Evolutionary conservation across 2,329 filamentous ascomycete genomes (phyloP), one percentile per base, ranked within the genome.

Genomic region (Albophoma yamanashiensis): DNA sequence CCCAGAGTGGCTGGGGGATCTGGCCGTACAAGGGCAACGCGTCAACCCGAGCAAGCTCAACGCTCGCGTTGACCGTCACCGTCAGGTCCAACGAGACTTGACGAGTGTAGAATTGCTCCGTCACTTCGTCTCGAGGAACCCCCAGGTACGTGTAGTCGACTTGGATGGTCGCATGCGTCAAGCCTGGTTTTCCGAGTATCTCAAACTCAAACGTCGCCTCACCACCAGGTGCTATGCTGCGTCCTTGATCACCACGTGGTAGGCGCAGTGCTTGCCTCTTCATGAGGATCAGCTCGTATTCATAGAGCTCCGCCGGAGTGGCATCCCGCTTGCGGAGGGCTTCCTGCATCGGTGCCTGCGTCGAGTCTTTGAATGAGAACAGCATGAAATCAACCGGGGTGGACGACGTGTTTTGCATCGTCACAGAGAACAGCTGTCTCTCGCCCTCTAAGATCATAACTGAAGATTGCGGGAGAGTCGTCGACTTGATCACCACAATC

Each of bases 371-470:
- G 70, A 96, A 96, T 0, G 91, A 92, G 62, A 97, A 91, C 34
- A 94, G 80, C 42, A 97, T 77, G 59, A 97, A 87, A 69, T 96
- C 91, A 1, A 91, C 90, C 1, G 90, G 79, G 1, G 88, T 92
- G 0, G 79, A 76, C 0, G 91, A 94, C 11, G 85, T 78, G 65
- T 99, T 99, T 65, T 89, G 83, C 17, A 97, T 76, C 0, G 89
- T 92, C 20, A 97, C 81, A 0, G 84, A 87, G 69, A 97, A 95
- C 0, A 79, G 78, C 66, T 86, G 87, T 27, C 82, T 83, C 73
- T 99, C 93, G 52, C 94, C 94, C 75, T 97, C 93, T 7, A 99
- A 79, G 14, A 99, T 82, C 92, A 96, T 97, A 42, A 96, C 78
- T 12, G 91, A 89, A 27, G 89, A 90, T 68, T 97, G 92, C 0